phyloP scores from a whole-genome alignment of 192 early-diverging fungal genomes.

The Coemansia sp. region DNA sequence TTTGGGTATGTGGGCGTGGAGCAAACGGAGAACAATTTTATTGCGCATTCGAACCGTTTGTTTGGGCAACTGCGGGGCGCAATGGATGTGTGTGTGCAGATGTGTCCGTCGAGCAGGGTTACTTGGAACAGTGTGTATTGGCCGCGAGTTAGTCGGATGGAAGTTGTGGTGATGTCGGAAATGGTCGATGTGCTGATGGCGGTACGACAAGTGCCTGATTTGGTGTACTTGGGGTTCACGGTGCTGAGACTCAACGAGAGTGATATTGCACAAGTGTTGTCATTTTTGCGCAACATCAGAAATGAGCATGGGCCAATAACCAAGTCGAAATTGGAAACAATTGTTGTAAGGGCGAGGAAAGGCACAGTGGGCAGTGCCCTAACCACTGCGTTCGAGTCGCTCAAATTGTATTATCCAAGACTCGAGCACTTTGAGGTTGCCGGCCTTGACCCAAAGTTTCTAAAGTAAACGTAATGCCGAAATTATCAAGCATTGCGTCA shows the following conservation, averaged over 20 bases:
- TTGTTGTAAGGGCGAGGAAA: neutral
- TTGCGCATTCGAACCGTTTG: neutral
- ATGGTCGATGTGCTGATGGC: no score
- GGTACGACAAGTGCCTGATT: no score
- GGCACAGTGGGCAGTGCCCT: neutral
- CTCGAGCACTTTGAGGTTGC: neutral
- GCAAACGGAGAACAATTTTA: neutral
- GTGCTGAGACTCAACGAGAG: neutral
- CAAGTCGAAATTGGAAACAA: neutral
- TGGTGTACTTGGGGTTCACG: neutral
- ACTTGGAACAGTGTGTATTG: neutral
- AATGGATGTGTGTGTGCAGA: neutral
- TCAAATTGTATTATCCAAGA: neutral
- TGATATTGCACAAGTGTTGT: neutral
- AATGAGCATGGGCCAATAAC: neutral
- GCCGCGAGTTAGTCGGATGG: neutral
- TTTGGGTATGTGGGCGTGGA: neutral
- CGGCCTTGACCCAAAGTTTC: neutral
- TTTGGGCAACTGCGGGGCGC: neutral
- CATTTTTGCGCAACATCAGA: neutral
- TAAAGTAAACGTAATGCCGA: neutral
- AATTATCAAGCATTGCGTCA: neutral
- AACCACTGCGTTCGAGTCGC: neutral
- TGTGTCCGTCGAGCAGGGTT: neutral
- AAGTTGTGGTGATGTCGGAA: no score